Evolutionary conservation across 1,284 basidiomycete genomes (phyloP), one percentile per base, ranked within the genome.

Genomic region (Cryptococcus sp.): DNA sequence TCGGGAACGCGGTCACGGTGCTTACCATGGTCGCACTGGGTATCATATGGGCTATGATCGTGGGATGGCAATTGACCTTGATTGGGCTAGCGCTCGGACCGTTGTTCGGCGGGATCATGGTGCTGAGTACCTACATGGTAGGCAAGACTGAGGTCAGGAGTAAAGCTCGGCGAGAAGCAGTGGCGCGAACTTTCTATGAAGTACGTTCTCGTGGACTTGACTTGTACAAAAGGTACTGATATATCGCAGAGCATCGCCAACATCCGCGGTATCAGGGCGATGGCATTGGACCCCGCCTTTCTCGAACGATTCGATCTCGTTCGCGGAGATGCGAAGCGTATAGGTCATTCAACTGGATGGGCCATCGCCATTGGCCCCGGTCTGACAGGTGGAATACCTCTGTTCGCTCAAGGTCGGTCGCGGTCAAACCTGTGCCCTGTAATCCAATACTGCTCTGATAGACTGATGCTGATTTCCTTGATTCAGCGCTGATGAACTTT

Each of bases 31-130:
- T 97, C 48, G 74, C 81, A 1, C 80, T 94, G 13, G 93, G 91
- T 3, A 78, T 97, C 17, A 74, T 89, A 11, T 98, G 94, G 94
- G 91, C 95, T 0, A 81, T 97, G 71, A 84, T 84, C 0, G 80
- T 84, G 26, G 93, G 92, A 0, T 99, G 95, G 95, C 87, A 96
- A 78, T 81, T 99, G 58, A 96, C 94, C 0, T 83, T 99, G 19
- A 90, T 91, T 1, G 95, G 93, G 0, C 76, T 97, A 37, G 92
- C 88, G 0, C 84, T 97, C 37, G 89, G 85, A 0, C 95, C 94
- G 0, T 81, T 96, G 8, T 95, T 97, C 67, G 85, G 86, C 10
- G 75, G 84, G 17, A 81, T 86, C 5, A 89, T 93, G 82, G 83
- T 85, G 13, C 62, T 89, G 7, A 90, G 94, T 73, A 86, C 87